Base-by-base conservation (phyloP, 2,329 filamentous ascomycete species). In the Atkinsonella hypoxylon region DNA sequence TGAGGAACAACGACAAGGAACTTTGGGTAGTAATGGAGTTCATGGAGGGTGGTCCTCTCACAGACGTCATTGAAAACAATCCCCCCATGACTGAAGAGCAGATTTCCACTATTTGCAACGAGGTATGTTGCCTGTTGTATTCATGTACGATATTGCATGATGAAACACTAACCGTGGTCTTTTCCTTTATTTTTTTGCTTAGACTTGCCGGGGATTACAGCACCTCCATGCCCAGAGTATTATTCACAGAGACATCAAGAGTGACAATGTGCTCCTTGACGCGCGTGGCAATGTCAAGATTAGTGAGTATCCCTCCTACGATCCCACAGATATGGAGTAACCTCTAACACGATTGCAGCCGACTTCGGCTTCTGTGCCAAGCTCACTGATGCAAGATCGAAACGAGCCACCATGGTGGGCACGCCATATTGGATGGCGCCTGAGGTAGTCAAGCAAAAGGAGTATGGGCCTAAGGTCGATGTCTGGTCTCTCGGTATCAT, bases 1-100 rank as follows among this genome's bases (percentile, higher is more conserved):
- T 98, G 63, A 87, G 93, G 62, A 95, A 96, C 67, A 91, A 93
- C 67, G 89, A 87, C 61, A 81, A 87, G 50, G 93, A 98, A 67
- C 78, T 98, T n/a, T 98, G 93, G 93, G 89, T 98, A 11, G 91
- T 98, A 48, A 95, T 98, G 93, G 93, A 98, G 72, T 98, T 90
- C 63, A 98, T 98, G 93, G 93, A 98, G 71, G 93, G 93, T 61
- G 93, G 93, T 71, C 88, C 93, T 55, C 73, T 98, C 67, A 98
- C 93, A 1, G 93, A 98, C 74, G 89, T 98, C 54, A 98, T 98
- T 69, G 93, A 98, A 70, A 96, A 97, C 72, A 98, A 97, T 68
- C 80, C 85, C 2, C 82, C 83, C 50, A 95, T 97, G 60, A 87
- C 85, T 4, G 91, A 97, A 68, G 87, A 95, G 64, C 91, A 97